Evolutionary conservation across 495 filamentous ascomycete species (phyloP).

Genomic region (Cenococcum geophilum): DNA sequence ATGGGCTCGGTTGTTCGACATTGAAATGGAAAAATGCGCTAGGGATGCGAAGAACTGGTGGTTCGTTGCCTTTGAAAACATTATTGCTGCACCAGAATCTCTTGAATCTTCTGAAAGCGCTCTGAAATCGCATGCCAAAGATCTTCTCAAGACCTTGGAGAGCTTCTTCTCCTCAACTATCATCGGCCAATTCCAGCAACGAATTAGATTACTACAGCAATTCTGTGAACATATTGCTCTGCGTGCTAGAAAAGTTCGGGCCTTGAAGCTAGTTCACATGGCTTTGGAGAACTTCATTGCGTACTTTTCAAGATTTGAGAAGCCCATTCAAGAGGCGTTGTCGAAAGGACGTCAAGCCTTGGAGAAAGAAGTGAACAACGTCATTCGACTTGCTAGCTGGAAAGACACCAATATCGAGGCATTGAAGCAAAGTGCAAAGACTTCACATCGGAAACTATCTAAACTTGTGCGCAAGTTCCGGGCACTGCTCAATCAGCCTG

Average conservation of each 20-base stretch:
- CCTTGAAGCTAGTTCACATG: conserved; percentile 48
- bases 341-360: conserved; percentile 56
- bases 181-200: conserved; percentile 69
- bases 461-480: conserved; percentile 87
- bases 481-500: conserved; percentile 62
- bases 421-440: conserved; percentile 75
- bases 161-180: conserved; percentile 67
- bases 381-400: conserved; percentile 86
- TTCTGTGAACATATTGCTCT: conserved; percentile 60
- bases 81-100: conserved; percentile 67
- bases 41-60: conserved; percentile 85
- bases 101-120: conserved; percentile 44
- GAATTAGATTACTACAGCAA: conserved; percentile 65
- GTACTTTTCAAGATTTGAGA: conserved; percentile 63
- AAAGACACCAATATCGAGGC: conserved; percentile 92
- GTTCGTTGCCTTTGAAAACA: conserved; percentile 88
- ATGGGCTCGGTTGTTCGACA: conserved; percentile 85
- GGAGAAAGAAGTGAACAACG: conserved; percentile 82
- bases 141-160: conserved; percentile 64
- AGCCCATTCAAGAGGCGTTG: conserved; percentile 55
- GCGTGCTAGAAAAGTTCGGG: conserved; percentile 49
- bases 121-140: conserved; percentile 56
- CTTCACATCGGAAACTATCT: conserved; percentile 87
- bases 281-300: conserved; percentile 71
- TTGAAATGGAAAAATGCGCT: conserved; percentile 67